These are phyloP conservation scores for Carex myosuroides DNA, from an alignment of 176 grass and related monocot species.

Conservation along the genomic window DNA sequence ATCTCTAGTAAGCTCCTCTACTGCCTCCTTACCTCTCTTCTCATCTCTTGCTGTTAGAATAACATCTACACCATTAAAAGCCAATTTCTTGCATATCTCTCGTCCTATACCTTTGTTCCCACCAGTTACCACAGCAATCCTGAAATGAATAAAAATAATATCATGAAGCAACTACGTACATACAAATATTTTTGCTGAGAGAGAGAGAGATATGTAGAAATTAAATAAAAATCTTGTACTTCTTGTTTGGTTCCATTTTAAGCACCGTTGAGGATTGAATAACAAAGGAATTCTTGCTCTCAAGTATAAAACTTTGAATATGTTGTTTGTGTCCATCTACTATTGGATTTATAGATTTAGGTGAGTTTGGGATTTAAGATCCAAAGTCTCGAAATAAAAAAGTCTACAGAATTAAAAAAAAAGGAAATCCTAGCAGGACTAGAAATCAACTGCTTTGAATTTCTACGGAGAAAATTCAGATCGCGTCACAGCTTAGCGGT, in stretches of 20 bases:
- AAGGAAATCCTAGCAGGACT: no score
- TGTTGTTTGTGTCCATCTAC: no score
- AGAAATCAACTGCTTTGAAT: no score
- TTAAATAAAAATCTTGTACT: not conserved
- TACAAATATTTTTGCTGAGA: not conserved
- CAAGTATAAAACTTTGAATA: not conserved
- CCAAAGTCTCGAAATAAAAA: no score
- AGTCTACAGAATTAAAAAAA: no score
- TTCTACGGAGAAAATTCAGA: no score
- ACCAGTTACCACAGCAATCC: conserved; percentile 60
- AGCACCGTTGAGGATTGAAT: not conserved
- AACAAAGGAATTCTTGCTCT: not conserved
- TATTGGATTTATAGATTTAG: not conserved
- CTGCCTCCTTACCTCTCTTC: conserved; percentile 30
- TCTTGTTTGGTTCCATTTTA: not conserved
- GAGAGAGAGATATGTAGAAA: not conserved
- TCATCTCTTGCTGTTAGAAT: conserved; percentile 68
- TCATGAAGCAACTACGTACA: not conserved
- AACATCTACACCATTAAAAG: conserved; percentile 32
- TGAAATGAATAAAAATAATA: conserved; percentile 13
- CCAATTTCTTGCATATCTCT: conserved; percentile 45
- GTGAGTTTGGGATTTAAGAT: not conserved
- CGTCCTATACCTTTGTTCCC: conserved; percentile 61
- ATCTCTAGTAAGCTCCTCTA: conserved; percentile 26
- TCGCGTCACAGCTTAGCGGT: no score